Conservation (phyloP, 2,329 filamentous ascomycete genomes). For the Diaporthe longicolla region DNA sequence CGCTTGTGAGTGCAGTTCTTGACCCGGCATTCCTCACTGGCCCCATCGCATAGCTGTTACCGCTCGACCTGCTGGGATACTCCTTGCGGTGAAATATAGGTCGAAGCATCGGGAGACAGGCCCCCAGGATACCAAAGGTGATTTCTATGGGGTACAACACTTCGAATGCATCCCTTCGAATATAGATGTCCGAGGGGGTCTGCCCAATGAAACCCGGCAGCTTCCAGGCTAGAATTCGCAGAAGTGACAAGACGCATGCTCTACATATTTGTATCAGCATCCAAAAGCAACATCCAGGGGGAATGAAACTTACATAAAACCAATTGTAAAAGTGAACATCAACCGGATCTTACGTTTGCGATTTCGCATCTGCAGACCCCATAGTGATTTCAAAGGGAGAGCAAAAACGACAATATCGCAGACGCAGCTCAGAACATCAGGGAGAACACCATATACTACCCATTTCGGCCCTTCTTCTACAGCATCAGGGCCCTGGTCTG, state of each 20-base stretch:
- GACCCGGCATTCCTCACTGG: conserved; percentile 12
- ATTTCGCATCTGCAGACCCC: conserved; percentile 31
- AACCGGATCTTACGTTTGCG: conserved; percentile 28
- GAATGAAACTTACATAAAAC: conserved; percentile 17
- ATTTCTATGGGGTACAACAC: conserved; percentile 32
- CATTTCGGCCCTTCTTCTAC: conserved; percentile 32
- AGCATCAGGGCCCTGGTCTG: conserved; percentile 21
- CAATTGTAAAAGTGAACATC: conserved; percentile 31
- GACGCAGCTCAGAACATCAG: conserved; percentile 33
- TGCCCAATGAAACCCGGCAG: conserved; percentile 22
- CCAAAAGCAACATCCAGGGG: neutral
- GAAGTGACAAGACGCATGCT: conserved; percentile 28
- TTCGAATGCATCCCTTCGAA: conserved; percentile 32
- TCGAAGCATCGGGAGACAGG: conserved; percentile 37
- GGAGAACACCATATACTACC: conserved; percentile 35
- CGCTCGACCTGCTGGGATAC: conserved; percentile 32
- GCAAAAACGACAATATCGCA: conserved; percentile 37
- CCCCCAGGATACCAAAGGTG: conserved; percentile 36
- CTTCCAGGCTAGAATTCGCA: conserved; percentile 36
- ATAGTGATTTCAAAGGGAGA: conserved; percentile 33
- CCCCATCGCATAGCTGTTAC: conserved; percentile 33
- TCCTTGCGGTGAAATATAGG: conserved; percentile 37
- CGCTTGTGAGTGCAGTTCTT: conserved; percentile 24
- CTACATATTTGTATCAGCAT: neutral
- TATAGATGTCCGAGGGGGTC: conserved; percentile 8